A percentile compares a stretch with the other conserved stretches of the same genome.
These are phyloP conservation scores for Cladosporium sp. DNA, from an alignment of 2,329 filamentous ascomycete species.

Conservation along the genomic window DNA sequence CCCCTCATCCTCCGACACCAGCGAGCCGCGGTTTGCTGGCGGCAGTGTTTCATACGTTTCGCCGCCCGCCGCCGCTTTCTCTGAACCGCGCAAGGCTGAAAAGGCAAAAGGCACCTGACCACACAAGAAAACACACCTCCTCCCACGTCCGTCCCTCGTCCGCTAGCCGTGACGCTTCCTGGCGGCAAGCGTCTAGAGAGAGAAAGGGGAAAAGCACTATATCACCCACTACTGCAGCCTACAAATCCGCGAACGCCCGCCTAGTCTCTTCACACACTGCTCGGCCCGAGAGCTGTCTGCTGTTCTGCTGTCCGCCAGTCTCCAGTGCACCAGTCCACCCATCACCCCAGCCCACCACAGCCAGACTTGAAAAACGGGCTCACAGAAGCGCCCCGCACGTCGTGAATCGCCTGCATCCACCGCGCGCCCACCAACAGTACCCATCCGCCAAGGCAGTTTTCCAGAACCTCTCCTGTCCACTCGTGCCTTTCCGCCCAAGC, in stretches of 20 bases:
- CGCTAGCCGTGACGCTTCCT: not conserved
- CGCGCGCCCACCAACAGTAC: slow-evolving; percentile 7
- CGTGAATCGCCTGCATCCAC: not conserved
- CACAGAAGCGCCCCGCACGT: slow-evolving; percentile 6
- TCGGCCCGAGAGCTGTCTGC: slow-evolving; percentile 9
- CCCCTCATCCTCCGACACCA: not conserved
- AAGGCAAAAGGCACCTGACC: slow-evolving; percentile 5
- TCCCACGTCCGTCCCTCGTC: not conserved
- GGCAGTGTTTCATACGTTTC: slow-evolving; percentile 7
- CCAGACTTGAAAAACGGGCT: too few relatives aligned
- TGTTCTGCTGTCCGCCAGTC: not conserved
- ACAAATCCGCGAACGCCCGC: not conserved
- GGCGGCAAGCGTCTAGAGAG: not conserved
- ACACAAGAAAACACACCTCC: too few relatives aligned
- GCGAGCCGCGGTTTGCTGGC: slow-evolving; percentile 9
- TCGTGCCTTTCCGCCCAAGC: slow-evolving; percentile 9
- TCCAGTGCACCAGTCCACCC: too few relatives aligned
- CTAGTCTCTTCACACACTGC: slow-evolving; percentile 7
- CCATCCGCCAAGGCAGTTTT: slow-evolving; percentile 6
- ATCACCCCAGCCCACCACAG: not conserved
- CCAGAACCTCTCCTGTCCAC: slow-evolving; percentile 11
- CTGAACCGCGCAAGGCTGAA: slow-evolving; percentile 10
- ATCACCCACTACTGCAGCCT: not conserved
- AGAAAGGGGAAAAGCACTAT: too few relatives aligned
- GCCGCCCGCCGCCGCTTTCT: not conserved